Base-by-base conservation (phyloP, 305 asterid species). In the Fraxinus baroniana region DNA sequence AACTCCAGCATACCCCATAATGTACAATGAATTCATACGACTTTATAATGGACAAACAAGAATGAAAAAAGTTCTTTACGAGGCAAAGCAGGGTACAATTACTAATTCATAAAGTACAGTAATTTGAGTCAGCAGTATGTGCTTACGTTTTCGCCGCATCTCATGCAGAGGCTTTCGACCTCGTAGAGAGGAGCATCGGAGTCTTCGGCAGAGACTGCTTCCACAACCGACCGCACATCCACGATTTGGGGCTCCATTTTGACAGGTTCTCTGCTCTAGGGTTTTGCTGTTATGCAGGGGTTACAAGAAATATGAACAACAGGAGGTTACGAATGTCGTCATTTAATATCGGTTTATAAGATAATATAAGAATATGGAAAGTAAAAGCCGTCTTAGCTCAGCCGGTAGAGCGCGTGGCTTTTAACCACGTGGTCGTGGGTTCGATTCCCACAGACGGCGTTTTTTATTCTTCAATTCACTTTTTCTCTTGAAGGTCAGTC, bases 361-460 rank as follows among this genome's bases (percentile, higher is more conserved):
- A 7, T 0, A 1, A 1, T 37, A 37, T 37, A 37, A 7, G 52
- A 17, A 41, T 1, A 41, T 2, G 1, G 4, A 41, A 12, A 4
- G 4, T 4, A 52, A 15, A 52, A 18, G 92, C 93, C 94, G 90
- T 89, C 92, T 91, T 91, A 91, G 95, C 93, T 91, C 93, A 91
- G 92, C 90, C n/a, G 97, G 95, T 93, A 92, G 95, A 88, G 96
- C 91, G 90, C 90, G 81, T 90, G 94, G 94, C 97, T 92, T 93
- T 93, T 93, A 93, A 91, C 95, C 94, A 93, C 85, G 95, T 93
- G 97, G 97, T 93, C 97, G 97, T 93, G 97, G 94, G 94, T 92
- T 93, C 91, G 92, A 92, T 89, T 90, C 94, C 95, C 97, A 92
- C 93, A 91, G 94, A 91, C 94, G 97, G 94, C 94, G 95, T 26